These are phyloP conservation scores for Trametes gibbosa DNA, from an alignment of 768 basidiomycete genomes.

Conservation along the genomic window DNA sequence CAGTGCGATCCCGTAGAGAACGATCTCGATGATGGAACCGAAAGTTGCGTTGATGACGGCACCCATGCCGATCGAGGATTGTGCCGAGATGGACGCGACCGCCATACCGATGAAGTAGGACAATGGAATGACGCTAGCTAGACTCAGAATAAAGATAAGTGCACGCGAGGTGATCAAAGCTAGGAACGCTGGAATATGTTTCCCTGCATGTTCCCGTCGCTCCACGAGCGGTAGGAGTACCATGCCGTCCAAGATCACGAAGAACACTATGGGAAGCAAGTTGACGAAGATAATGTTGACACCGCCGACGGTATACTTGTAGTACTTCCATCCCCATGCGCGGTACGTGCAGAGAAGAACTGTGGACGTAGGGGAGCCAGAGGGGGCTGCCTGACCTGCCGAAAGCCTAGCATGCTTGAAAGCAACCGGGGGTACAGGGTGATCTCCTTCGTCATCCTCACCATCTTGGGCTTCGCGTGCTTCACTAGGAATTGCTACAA, in stretches of 20 bases:
- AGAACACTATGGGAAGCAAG: conserved; percentile 88
- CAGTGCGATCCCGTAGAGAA: conserved; percentile 88
- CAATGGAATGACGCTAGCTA: conserved; percentile 92
- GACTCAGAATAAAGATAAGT: conserved; percentile 78
- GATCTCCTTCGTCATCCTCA: conserved; percentile 9
- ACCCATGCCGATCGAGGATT: conserved; percentile 98
- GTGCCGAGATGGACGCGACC: conserved; percentile 97
- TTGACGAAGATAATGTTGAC: conserved; percentile 99
- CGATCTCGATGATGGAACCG: conserved; percentile 96
- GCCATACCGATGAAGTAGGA: conserved; percentile 99
- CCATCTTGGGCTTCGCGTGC: conserved; percentile 17
- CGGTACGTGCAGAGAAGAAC: conserved; percentile 94
- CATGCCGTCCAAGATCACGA: conserved; percentile 92
- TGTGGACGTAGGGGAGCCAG: conserved; percentile 76
- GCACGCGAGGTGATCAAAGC: conserved; percentile 67
- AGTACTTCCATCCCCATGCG: conserved; percentile 87
- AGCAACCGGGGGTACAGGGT: conserved; percentile 45
- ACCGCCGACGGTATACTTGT: conserved; percentile 98
- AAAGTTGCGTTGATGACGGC: conserved; percentile 99
- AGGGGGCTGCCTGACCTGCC: conserved; percentile 88
- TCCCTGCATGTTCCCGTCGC: conserved; percentile 47
- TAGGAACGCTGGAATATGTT: conserved; percentile 63
- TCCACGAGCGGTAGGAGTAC: conserved; percentile 74
- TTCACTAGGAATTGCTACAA: conserved; percentile 52
- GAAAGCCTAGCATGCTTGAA: conserved; percentile 73